Conservation (phyloP, 164 flowering plant species). For the Saururus chinensis region DNA sequence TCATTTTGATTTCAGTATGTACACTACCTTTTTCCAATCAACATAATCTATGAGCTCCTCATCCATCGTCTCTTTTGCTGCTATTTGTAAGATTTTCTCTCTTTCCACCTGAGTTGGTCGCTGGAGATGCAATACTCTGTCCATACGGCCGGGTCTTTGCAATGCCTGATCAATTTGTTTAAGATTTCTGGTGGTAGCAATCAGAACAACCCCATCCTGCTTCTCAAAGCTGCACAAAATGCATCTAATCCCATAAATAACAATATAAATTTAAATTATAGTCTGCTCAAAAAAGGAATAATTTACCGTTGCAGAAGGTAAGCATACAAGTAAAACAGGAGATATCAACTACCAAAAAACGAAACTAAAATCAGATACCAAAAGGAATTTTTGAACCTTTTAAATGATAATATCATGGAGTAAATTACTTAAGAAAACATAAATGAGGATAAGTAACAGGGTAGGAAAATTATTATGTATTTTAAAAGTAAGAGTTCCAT, state of each 20-base stretch:
- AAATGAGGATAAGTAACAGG: too few species aligned
- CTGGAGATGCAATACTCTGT: constrained; percentile 85
- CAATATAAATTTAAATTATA: constrained; percentile 6
- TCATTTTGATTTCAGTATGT: neutral
- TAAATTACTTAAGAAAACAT: too few species aligned
- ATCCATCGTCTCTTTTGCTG: constrained; percentile 92
- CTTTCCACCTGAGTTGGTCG: constrained; percentile 76
- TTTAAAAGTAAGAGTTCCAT: too few species aligned
- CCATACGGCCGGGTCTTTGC: constrained; percentile 93
- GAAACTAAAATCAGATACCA: too few species aligned
- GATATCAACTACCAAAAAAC: too few species aligned
- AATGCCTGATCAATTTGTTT: constrained; percentile 85
- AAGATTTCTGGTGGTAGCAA: constrained; percentile 86
- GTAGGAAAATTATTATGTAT: too few species aligned
- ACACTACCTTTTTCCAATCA: constrained; percentile 78
- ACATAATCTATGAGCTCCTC: constrained; percentile 62
- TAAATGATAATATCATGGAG: too few species aligned
- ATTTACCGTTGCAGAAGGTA: too few species aligned
- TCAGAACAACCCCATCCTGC: constrained; percentile 96
- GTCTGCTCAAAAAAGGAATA: too few species aligned
- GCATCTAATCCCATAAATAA: neutral
- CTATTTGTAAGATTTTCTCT: constrained; percentile 54
- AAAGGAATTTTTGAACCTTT: too few species aligned
- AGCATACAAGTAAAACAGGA: too few species aligned
- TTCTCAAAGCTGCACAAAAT: constrained; percentile 72